These are phyloP conservation scores for Neoboletus magnificus DNA, from an alignment of 768 basidiomycete genomes.

Conservation along the genomic window DNA sequence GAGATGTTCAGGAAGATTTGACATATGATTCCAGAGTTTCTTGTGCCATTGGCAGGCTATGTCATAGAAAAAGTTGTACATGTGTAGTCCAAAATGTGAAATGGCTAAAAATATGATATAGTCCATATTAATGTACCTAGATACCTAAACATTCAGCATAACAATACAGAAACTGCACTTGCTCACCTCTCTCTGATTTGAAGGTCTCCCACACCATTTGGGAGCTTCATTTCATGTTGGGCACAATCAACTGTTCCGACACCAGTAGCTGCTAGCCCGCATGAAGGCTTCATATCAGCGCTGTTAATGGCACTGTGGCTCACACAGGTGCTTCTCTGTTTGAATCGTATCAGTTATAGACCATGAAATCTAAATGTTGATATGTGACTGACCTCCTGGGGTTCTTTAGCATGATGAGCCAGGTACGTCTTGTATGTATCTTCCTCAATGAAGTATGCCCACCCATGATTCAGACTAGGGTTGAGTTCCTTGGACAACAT, in stretches of 20 bases:
- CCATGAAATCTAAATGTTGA: too few species aligned
- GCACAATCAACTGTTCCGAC: conserved; percentile 1
- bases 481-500: conserved; percentile 12
- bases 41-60: not conserved
- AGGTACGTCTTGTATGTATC: conserved; percentile 18
- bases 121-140: not conserved
- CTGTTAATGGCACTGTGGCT: conserved; percentile 1
- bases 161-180: not conserved
- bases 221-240: not conserved
- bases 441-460: conserved; percentile 27
- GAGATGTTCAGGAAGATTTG: not conserved
- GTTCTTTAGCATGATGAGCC: not conserved
- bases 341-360: too few species aligned
- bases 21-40: not conserved
- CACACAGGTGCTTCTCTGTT: not conserved
- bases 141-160: not conserved
- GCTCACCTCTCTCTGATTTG: not conserved
- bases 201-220: not conserved
- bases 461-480: conserved; percentile 20
- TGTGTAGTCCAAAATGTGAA: not conserved
- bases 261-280: not conserved
- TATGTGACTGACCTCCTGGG: conserved; percentile 17
- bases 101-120: not conserved
- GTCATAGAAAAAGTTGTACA: not conserved
- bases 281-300: not conserved